A percentile compares a stretch with the other conserved stretches of the same genome.
These are phyloP conservation scores for Vitis rupestris DNA, from an alignment of 164 flowering plant species.

Conservation along the genomic window DNA sequence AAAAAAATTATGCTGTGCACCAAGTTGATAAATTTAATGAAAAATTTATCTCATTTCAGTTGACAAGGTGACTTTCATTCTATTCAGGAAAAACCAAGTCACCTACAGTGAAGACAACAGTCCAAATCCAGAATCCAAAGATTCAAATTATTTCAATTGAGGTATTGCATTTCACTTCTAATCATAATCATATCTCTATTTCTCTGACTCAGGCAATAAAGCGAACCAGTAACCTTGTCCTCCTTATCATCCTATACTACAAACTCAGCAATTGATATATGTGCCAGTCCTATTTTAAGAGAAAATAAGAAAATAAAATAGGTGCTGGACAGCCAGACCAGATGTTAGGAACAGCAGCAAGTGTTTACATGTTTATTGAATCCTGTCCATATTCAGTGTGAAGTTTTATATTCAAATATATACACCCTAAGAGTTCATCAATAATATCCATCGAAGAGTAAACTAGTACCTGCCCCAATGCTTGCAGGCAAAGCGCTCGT, in stretches of 20 bases:
- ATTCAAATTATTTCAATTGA: neutral
- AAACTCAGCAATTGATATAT: slow-evolving; percentile 2
- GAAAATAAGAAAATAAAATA: neutral
- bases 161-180: neutral
- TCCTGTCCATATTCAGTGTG: neutral
- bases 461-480: slow-evolving; percentile 80
- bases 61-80: too few relatives aligned
- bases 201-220: neutral
- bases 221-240: too few relatives aligned
- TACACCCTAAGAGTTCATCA: neutral
- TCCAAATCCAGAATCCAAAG: neutral
- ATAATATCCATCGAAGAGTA: slow-evolving; percentile 7
- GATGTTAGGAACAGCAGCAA: neutral
- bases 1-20: too few relatives aligned
- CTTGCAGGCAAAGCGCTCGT: slow-evolving; percentile 87
- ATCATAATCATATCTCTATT: neutral
- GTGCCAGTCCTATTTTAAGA: neutral
- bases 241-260: neutral
- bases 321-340: neutral
- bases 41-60: too few relatives aligned
- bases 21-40: too few relatives aligned
- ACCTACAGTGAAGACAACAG: neutral
- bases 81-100: too few relatives aligned
- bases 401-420: neutral
- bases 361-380: neutral